Conservation (phyloP, 2,329 filamentous ascomycete genomes). For the Bipolaris zeicola region DNA sequence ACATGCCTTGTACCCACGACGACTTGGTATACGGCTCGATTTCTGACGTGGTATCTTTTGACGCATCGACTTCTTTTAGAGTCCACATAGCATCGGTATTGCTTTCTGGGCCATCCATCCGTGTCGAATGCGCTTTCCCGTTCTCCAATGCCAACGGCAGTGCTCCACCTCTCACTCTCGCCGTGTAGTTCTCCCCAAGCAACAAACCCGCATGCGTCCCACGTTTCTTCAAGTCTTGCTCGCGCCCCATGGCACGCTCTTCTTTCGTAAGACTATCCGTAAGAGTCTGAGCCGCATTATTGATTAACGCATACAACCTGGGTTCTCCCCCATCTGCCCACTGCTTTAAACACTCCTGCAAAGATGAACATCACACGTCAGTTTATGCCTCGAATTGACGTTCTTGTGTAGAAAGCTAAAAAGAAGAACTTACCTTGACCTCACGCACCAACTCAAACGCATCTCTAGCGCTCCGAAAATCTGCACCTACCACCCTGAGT, state of each 20-base stretch:
- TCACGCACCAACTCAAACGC: constrained; percentile 11
- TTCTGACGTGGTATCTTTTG: neutral
- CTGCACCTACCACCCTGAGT: constrained; percentile 10
- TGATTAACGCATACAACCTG: constrained; percentile 9
- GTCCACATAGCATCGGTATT: neutral
- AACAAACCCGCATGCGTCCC: neutral
- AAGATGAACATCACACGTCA: neutral
- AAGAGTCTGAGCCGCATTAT: constrained; percentile 23
- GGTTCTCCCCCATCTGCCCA: constrained; percentile 6
- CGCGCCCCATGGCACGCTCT: constrained; percentile 3
- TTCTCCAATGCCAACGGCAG: constrained; percentile 1
- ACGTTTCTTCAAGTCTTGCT: neutral
- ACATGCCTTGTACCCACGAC: constrained; percentile 18
- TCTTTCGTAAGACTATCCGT: constrained; percentile 20
- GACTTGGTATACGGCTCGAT: constrained; percentile 13
- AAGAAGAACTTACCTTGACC: constrained; percentile 1
- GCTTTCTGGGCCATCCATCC: neutral
- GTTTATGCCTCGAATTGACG: neutral
- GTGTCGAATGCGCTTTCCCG: neutral
- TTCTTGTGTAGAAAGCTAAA: neutral
- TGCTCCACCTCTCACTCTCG: constrained; percentile 11
- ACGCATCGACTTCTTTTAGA: neutral
- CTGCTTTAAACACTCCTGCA: constrained; percentile 8
- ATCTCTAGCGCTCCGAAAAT: constrained; percentile 15
- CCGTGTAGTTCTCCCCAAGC: constrained; percentile 9